Evolutionary conservation across 2,329 filamentous ascomycete genomes (phyloP).

Genomic region (Apiospora aurea): DNA sequence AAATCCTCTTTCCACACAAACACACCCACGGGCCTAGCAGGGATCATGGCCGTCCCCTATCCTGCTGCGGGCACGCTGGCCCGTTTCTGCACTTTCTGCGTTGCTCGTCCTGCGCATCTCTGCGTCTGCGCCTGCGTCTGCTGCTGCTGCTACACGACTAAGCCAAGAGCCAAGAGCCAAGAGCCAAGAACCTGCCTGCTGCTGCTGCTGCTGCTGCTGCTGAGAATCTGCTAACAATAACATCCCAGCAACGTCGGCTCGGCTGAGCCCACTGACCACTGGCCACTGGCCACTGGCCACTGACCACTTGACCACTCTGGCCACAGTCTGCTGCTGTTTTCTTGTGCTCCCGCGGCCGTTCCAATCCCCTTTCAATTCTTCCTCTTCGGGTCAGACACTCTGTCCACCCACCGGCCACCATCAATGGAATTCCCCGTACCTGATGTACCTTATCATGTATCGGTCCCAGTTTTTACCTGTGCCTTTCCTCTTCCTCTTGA

Average conservation of each 20-base stretch:
- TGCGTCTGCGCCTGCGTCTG: background rate
- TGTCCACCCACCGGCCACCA: background rate
- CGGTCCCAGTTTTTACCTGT: background rate
- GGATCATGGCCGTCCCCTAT: conserved; percentile 11
- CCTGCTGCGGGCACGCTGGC: background rate
- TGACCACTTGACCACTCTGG: too few relatives aligned
- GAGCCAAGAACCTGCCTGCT: too few relatives aligned
- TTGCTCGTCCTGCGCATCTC: background rate
- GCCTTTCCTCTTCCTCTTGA: background rate
- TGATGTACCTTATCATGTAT: background rate
- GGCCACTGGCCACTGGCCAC: too few relatives aligned
- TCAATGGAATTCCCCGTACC: background rate
- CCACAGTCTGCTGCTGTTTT: background rate
- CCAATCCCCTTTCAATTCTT: background rate
- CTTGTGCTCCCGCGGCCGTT: background rate
- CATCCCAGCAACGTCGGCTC: background rate
- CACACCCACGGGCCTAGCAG: background rate
- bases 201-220: too few relatives aligned
- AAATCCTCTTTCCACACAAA: background rate
- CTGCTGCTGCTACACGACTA: too few relatives aligned
- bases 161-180: too few relatives aligned
- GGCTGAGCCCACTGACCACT: background rate
- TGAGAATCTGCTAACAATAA: too few relatives aligned
- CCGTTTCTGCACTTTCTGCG: background rate
- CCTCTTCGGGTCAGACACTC: background rate